Evolutionary conservation across 257 asterid species (phyloP).

Genomic region (Plantago ovata): DNA sequence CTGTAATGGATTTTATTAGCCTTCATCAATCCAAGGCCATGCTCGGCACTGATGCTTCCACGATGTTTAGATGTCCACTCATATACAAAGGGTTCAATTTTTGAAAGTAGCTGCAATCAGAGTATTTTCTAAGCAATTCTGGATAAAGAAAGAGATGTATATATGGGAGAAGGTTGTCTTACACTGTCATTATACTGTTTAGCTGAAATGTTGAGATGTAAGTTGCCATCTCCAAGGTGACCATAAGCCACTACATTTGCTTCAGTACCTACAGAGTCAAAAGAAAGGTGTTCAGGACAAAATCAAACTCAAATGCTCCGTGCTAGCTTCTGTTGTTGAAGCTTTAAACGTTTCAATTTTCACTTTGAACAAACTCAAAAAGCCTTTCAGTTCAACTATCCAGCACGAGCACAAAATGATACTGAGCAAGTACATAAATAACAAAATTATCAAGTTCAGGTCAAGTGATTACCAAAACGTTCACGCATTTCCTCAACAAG

Average conservation of each 20-base stretch:
- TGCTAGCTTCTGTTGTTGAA: neutral
- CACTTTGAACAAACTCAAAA: neutral
- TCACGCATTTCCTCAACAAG: slow-evolving; percentile 83
- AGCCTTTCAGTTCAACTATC: neutral
- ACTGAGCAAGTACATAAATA: slow-evolving; percentile 12
- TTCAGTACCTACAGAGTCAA: slow-evolving; percentile 38
- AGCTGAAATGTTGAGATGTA: slow-evolving; percentile 87
- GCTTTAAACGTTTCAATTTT: too few relatives aligned
- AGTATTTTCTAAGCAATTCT: slow-evolving; percentile 15
- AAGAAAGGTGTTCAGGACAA: neutral
- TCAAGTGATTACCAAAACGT: slow-evolving; percentile 58
- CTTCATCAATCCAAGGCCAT: slow-evolving; percentile 95
- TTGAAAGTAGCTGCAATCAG: slow-evolving; percentile 58
- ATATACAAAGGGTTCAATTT: slow-evolving; percentile 89
- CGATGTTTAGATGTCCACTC: slow-evolving; percentile 96
- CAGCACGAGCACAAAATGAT: neutral
- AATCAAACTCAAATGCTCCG: slow-evolving; percentile 11
- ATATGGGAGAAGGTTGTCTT: slow-evolving; percentile 23
- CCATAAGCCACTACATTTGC: slow-evolving; percentile 87
- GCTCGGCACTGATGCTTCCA: slow-evolving; percentile 98
- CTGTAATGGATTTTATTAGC: slow-evolving; percentile 87
- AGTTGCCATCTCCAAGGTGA: slow-evolving; percentile 97
- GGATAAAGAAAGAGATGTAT: slow-evolving; percentile 9
- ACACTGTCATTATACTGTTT: slow-evolving; percentile 64
- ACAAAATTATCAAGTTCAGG: slow-evolving; percentile 9